phyloP scores from a whole-genome alignment of 2,329 filamentous ascomycete species.

The Xylariaceae sp. region DNA sequence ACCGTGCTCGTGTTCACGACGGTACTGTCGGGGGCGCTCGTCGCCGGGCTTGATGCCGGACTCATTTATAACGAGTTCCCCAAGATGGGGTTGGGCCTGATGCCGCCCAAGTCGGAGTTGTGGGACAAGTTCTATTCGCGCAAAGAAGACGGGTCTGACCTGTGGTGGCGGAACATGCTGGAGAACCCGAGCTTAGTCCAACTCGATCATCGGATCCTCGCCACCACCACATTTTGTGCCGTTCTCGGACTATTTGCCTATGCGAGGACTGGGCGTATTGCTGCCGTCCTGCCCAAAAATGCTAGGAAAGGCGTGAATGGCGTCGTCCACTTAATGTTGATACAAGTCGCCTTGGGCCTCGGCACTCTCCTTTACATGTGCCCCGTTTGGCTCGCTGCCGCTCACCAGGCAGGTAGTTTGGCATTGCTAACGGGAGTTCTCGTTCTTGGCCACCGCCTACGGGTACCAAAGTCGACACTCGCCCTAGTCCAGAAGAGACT shows the following conservation, averaged over 20 bases:
- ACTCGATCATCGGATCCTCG: constrained; percentile 91
- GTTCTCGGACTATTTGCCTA: constrained; percentile 83
- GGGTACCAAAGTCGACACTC: constrained; percentile 69
- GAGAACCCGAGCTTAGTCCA: constrained; percentile 97
- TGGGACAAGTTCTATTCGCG: constrained; percentile 86
- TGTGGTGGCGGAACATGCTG: constrained; percentile 97
- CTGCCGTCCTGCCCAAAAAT: constrained; percentile 60
- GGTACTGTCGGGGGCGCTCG: constrained; percentile 89
- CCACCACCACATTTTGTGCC: constrained; percentile 82
- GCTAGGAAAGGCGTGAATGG: constrained; percentile 74
- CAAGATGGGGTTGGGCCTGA: constrained; percentile 83
- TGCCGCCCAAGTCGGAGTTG: constrained; percentile 81
- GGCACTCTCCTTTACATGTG: constrained; percentile 92
- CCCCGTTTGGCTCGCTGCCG: constrained; percentile 81
- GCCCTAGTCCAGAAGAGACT: constrained; percentile 59
- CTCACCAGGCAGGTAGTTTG: constrained; percentile 89
- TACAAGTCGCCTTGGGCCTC: constrained; percentile 88
- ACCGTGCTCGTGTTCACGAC: constrained; percentile 81
- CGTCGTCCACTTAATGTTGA: constrained; percentile 76
- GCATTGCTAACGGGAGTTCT: constrained; percentile 82
- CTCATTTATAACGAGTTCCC: constrained; percentile 99
- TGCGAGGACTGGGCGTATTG: constrained; percentile 65
- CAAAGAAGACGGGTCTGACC: constrained; percentile 73
- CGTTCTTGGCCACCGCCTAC: constrained; percentile 76
- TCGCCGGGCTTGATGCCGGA: constrained; percentile 92